phyloP scores from a whole-genome alignment of 176 grass and related monocot genomes.

The Eleusine indica region DNA sequence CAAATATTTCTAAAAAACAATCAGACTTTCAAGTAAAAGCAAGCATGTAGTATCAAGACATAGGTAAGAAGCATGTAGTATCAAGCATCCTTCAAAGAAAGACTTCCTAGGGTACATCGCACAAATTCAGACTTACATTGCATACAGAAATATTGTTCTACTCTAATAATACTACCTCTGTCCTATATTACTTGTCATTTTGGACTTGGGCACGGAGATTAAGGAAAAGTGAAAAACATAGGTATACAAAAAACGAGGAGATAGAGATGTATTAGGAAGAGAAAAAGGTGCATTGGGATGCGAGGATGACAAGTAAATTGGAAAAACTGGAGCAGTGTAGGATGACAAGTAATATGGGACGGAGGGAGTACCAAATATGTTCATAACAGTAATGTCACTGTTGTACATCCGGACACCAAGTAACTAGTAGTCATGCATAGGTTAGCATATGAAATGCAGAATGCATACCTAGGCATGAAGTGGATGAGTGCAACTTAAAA shows the following conservation, averaged over 20 bases:
- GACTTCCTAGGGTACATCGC: background rate
- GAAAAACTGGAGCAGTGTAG: too few relatives aligned
- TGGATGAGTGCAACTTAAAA: constrained; percentile 28
- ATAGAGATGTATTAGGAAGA: too few relatives aligned
- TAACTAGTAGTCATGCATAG: background rate
- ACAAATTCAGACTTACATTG: constrained; percentile 12
- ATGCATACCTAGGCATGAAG: constrained; percentile 4
- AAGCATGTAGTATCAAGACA: constrained; percentile 2
- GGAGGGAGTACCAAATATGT: background rate
- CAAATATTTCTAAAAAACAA: constrained; percentile 6
- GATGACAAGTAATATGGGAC: too few relatives aligned
- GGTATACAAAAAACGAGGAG: too few relatives aligned
- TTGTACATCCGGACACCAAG: background rate
- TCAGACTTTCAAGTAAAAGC: constrained; percentile 2
- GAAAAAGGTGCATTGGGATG: too few relatives aligned
- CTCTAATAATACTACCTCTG: background rate
- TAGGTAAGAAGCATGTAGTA: background rate
- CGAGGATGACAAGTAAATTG: too few relatives aligned
- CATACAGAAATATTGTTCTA: background rate
- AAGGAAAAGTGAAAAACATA: too few relatives aligned
- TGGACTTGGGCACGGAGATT: too few relatives aligned
- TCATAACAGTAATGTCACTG: too few relatives aligned
- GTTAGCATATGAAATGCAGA: background rate
- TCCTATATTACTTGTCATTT: too few relatives aligned
- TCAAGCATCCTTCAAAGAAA: constrained; percentile 22